phyloP scores from a whole-genome alignment of 2,329 filamentous ascomycete species.

The Diaporthe citriasiana region DNA sequence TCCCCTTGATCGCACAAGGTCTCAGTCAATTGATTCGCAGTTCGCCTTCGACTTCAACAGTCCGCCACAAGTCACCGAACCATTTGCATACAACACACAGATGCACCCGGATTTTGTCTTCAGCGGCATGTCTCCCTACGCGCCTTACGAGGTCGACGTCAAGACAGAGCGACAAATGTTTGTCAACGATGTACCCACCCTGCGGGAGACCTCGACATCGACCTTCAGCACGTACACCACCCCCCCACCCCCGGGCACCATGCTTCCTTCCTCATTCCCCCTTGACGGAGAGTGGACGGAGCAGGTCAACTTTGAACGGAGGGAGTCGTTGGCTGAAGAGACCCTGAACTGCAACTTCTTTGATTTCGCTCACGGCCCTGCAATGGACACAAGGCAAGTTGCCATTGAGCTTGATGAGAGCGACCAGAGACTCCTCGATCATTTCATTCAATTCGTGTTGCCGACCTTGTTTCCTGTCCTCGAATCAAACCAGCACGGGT shows the following conservation, averaged over 20 bases:
- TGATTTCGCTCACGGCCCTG: constrained; percentile 79
- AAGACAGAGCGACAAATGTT: constrained; percentile 96
- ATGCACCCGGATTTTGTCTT: constrained; percentile 74
- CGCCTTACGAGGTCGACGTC: constrained; percentile 94
- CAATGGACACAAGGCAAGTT: constrained; percentile 75
- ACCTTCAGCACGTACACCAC: constrained; percentile 93
- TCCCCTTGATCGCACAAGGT: constrained; percentile 78
- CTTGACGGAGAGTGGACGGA: constrained; percentile 79
- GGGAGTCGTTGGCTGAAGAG: constrained; percentile 77
- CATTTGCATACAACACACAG: constrained; percentile 73
- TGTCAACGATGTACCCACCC: constrained; percentile 88
- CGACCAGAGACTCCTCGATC: constrained; percentile 88
- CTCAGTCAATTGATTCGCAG: constrained; percentile 85
- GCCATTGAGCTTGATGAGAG: constrained; percentile 88
- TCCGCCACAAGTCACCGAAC: constrained; percentile 66
- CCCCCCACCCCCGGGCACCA: constrained; percentile 78
- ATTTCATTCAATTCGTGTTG: constrained; percentile 90
- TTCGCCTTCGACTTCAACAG: constrained; percentile 83
- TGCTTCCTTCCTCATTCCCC: constrained; percentile 71
- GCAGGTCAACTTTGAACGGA: constrained; percentile 76
- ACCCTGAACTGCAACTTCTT: constrained; percentile 83
- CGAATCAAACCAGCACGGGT: constrained; percentile 89
- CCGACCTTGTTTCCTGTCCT: constrained; percentile 93
- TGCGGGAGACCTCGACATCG: constrained; percentile 88
- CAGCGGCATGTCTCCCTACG: constrained; percentile 62